Conservation (phyloP, 139 green algal genomes). For the Auxenochlorella pyrenoidosa region DNA sequence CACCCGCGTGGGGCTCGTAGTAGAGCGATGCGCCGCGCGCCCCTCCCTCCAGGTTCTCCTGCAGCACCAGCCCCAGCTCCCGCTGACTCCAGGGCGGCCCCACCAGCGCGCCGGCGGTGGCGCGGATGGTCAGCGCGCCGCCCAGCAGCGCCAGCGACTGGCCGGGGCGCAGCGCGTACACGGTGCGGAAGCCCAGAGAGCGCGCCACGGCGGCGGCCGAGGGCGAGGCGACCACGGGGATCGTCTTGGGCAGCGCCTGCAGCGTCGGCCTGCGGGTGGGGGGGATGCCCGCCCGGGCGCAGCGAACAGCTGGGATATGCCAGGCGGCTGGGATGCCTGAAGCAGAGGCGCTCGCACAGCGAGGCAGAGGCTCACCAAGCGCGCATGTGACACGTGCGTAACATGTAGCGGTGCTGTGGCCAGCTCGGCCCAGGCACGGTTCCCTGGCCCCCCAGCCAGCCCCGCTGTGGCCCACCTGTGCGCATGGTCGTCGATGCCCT, state of each 20-base stretch:
- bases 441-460: not conserved
- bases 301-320: not conserved
- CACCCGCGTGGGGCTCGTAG: conserved; percentile 65
- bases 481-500: conserved; percentile 82
- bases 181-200: conserved; percentile 72
- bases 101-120: conserved; percentile 78
- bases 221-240: conserved; percentile 74
- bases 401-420: too few relatives aligned
- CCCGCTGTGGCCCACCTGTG: conserved; percentile 51
- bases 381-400: too few relatives aligned
- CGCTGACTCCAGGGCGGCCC: conserved; percentile 85
- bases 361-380: not conserved
- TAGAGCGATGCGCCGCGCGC: conserved; percentile 54
- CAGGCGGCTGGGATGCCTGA: not conserved
- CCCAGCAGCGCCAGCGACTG: conserved; percentile 56
- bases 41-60: conserved; percentile 48
- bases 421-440: not conserved
- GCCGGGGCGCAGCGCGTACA: conserved; percentile 67
- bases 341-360: not conserved
- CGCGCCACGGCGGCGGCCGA: conserved; percentile 59
- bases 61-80: conserved; percentile 76
- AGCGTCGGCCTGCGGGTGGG: conserved; percentile 80
- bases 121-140: conserved; percentile 65
- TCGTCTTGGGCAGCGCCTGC: conserved; percentile 60
- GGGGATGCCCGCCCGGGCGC: not conserved